Percentiles rank a stretch among this genome's conserved stretches.
phyloP scores from a whole-genome alignment of 768 basidiomycete species.

The Omphalotus guepiniiformis region DNA sequence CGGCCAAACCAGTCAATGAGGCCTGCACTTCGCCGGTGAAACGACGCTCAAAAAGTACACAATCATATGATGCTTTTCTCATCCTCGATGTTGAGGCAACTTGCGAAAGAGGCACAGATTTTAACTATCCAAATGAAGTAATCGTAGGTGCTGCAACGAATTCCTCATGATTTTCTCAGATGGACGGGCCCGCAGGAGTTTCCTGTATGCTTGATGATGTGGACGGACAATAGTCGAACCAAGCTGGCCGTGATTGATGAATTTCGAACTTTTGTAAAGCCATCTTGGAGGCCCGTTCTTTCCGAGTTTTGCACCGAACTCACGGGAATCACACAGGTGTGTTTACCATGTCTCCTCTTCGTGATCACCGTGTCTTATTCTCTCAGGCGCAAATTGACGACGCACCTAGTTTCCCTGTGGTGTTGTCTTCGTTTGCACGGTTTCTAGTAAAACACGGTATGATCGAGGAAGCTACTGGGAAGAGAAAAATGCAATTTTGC shows the following conservation, averaged over 20 bases:
- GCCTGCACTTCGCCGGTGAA: background rate
- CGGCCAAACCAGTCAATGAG: background rate
- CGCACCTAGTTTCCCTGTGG: constrained; percentile 71
- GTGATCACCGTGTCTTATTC: background rate
- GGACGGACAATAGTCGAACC: constrained; percentile 63
- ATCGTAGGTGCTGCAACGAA: constrained; percentile 57
- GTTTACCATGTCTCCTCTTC: background rate
- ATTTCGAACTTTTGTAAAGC: constrained; percentile 85
- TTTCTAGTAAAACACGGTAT: constrained; percentile 73
- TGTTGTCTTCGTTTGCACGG: constrained; percentile 55
- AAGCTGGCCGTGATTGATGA: constrained; percentile 68
- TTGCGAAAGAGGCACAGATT: constrained; percentile 61
- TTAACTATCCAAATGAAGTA: constrained; percentile 92
- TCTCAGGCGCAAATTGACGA: constrained; percentile 71
- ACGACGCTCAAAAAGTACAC: background rate
- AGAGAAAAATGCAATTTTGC: constrained; percentile 59
- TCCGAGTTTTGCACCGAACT: constrained; percentile 81
- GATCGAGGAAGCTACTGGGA: constrained; percentile 54
- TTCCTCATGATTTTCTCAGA: background rate
- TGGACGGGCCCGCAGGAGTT: constrained; percentile 62
- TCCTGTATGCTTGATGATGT: constrained; percentile 84
- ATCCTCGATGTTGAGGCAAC: constrained; percentile 91
- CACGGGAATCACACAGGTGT: constrained; percentile 91
- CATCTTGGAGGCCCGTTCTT: constrained; percentile 80
- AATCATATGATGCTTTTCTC: constrained; percentile 67